Base-by-base conservation (phyloP, 2,329 filamentous ascomycete species). In the Paracorniculantispora psalliotae region DNA sequence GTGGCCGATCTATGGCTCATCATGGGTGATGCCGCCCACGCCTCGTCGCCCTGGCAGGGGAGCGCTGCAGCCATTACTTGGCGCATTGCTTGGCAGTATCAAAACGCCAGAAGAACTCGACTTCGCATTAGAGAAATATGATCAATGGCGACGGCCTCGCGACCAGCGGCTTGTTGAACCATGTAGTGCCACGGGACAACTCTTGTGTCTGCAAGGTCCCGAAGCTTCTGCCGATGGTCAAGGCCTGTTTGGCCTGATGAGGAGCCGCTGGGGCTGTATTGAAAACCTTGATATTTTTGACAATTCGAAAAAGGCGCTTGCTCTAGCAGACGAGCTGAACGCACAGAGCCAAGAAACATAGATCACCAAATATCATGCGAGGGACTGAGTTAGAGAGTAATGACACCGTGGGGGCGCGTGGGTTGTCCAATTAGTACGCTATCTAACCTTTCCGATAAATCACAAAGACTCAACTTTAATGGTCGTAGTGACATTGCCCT, bases 401-500 rank as follows among this genome's bases (percentile, higher is more conserved):
- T 33, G n/a, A 37, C 33, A 15, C 10, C 33, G 33, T 37, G n/a
- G n/a, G n/a, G n/a, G n/a, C n/a, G n/a, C n/a, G n/a, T n/a, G n/a
- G n/a, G n/a, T 15, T 15, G 4, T 15, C 10, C 33, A 3, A 5
- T 13, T 8, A 37, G 4, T 15, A 37, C 4, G n/a, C 4, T n/a
- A 30, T 12, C 4, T 35, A 2, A 17, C 15, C 19, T 4, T 15
- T 46, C 25, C 2, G 19, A 48, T 6, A 43, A 8, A 25, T 54
- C 44, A 61, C 21, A 54, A 37, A 8, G 48, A 41, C 26, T 61
- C 53, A 21, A 69, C 61, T 59, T 67, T 63, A 37, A 69, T 63
- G 15, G 61, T 66, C 15, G 67, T 68, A 10, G 63, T 61, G 2
- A 70, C 62, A 33, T 70, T 70, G 1, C 67, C 68, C 61, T 60